A percentile compares a stretch with the other conserved stretches of the same genome.
phyloP scores from a whole-genome alignment of 108 stramenopile species.

The Nitzschia inconspicua region DNA sequence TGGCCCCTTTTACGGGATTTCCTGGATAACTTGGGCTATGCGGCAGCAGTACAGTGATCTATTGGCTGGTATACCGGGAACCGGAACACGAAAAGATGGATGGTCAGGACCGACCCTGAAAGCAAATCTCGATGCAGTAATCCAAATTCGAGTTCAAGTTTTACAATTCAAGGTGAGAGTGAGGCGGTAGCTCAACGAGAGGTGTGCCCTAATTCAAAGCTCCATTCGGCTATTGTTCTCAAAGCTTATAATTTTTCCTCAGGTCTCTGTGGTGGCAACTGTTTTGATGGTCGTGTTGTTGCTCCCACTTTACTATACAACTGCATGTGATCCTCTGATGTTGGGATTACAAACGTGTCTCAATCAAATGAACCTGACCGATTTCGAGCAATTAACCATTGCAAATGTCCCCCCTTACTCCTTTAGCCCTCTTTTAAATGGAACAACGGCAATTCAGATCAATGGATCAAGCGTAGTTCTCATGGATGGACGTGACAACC shows the following conservation, averaged over 20 bases:
- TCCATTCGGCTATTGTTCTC: too few species aligned
- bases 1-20: slow-evolving; percentile 31
- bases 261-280: slow-evolving; percentile 45
- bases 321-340: slow-evolving; percentile 14
- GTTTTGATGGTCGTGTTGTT: slow-evolving; percentile 58
- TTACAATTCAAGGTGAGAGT: slow-evolving; percentile 40
- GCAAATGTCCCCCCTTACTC: slow-evolving; percentile 46
- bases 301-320: slow-evolving; percentile 68
- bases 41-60: slow-evolving; percentile 52
- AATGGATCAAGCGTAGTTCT: too few species aligned
- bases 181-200: not conserved
- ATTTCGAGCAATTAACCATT: slow-evolving; percentile 74
- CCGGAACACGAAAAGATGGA: slow-evolving; percentile 69
- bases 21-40: slow-evolving; percentile 72
- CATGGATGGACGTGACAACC: too few species aligned
- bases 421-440: not conserved
- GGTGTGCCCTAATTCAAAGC: not conserved
- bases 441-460: too few species aligned
- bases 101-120: slow-evolving; percentile 52
- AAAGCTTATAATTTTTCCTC: too few species aligned
- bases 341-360: slow-evolving; percentile 1
- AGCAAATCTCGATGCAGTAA: slow-evolving; percentile 78
- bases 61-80: slow-evolving; percentile 73
- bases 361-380: slow-evolving; percentile 33
- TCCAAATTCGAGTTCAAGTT: slow-evolving; percentile 72